Evolutionary conservation across 441 rosid genomes (phyloP), one percentile per base, ranked within the genome.

Genomic region (Arabidopsis hybrid): DNA sequence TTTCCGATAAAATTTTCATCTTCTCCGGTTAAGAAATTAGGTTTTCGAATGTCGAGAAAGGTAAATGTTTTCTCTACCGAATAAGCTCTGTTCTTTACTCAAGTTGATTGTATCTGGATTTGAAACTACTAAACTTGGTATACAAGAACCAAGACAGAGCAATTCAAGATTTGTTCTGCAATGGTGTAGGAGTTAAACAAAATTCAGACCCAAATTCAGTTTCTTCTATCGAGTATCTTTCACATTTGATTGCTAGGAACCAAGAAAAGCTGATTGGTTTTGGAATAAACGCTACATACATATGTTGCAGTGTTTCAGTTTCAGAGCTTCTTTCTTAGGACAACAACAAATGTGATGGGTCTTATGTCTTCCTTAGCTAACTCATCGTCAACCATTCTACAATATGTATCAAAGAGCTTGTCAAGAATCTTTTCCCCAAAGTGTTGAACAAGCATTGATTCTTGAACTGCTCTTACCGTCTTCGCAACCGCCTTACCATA

Each of bases 381-480:
- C 65, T 93, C 97, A 17, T 84, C 82, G 34, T 88, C 90, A 43
- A 91, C 81, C 59, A 88, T 8, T 62, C 69, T 78, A 18, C 81
- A 86, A 68, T 82, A 93, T 5, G 63, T 78, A 38, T 86, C 82
- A 81, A 93, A 93, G 49, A 93, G 71, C 60, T 64, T 46, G 72
- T 93, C 92, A 7, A 91, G 46, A 74, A 87, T 82, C 50, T 78
- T 85, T 50, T 84, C 85, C 6, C 94, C 96, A 69, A 93, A 93
- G 63, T 91, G 93, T 62, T 80, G 77, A 51, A 59, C 35, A 56
- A 91, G 79, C 91, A 90, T 86, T 45, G 96, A 69, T 80, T 89
- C 98, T 71, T 91, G 98, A 72, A 93, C 75, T 8, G 97, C 96
- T 83, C 97, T 85, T 59, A 93, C 91, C 0, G 93, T 80, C 79